Evolutionary conservation across 148 eudicot species (phyloP).

Genomic region (Arbutus unedo): DNA sequence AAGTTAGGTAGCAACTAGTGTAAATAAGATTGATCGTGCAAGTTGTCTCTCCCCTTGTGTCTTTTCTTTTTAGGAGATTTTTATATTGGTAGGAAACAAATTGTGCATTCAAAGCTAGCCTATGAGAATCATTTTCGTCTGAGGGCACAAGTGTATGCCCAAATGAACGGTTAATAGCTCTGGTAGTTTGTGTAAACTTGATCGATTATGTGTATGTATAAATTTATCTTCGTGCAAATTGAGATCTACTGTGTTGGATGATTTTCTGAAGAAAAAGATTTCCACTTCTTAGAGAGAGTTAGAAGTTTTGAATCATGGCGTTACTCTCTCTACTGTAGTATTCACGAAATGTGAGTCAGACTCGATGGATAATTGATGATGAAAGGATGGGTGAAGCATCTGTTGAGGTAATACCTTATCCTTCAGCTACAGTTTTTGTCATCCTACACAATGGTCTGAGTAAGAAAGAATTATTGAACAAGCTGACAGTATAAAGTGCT

Average conservation of each 20-base stretch:
- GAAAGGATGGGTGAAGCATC: constrained; percentile 99
- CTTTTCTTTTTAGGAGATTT: background rate
- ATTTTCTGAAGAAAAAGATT: background rate
- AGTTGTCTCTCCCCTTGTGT: background rate
- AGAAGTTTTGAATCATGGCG: constrained; percentile 8
- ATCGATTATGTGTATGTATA: background rate
- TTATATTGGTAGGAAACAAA: background rate
- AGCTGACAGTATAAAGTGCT: constrained; percentile 16
- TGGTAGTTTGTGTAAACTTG: background rate
- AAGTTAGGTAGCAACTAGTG: background rate
- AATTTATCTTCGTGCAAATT: too few species aligned
- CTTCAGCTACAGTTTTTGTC: constrained; percentile 9
- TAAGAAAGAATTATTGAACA: background rate
- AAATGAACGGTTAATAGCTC: background rate
- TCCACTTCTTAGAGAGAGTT: background rate
- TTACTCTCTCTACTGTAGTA: constrained; percentile 47
- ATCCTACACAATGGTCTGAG: background rate
- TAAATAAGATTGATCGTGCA: background rate
- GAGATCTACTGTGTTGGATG: background rate
- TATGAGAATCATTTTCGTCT: background rate
- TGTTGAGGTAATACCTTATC: constrained; percentile 58
- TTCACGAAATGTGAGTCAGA: constrained; percentile 93
- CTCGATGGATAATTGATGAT: constrained; percentile 94
- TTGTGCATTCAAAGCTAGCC: constrained; percentile 1
- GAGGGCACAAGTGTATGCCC: background rate